phyloP scores from a whole-genome alignment of 2,329 filamentous ascomycete species.

The Pseudogymnoascus sp. region DNA sequence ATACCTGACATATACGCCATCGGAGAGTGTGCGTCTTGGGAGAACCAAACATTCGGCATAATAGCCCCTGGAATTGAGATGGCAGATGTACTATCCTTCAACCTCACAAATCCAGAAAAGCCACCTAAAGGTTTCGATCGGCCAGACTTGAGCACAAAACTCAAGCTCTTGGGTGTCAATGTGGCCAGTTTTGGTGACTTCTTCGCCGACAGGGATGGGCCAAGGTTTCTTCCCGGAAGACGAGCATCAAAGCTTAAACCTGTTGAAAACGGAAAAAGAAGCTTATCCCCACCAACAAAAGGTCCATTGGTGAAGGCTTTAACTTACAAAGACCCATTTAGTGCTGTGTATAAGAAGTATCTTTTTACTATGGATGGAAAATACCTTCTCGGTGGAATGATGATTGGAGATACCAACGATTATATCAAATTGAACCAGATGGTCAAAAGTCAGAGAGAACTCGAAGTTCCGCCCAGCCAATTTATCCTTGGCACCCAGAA shows the following conservation, averaged over 20 bases:
- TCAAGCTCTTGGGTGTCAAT: constrained; percentile 83
- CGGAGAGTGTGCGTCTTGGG: constrained; percentile 86
- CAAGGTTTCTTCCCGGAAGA: constrained; percentile 61
- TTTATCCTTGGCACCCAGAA: constrained; percentile 74
- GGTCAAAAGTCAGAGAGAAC: constrained; percentile 72
- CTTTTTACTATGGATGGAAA: constrained; percentile 85
- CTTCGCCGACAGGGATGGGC: constrained; percentile 81
- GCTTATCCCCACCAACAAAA: constrained; percentile 41
- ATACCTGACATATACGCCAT: constrained; percentile 71
- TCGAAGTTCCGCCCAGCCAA: constrained; percentile 71
- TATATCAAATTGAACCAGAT: constrained; percentile 84
- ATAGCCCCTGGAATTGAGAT: constrained; percentile 88
- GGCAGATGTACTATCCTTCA: constrained; percentile 86
- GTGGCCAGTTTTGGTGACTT: constrained; percentile 92
- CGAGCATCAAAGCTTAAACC: constrained; percentile 42
- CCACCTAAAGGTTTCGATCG: constrained; percentile 52
- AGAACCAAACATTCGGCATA: constrained; percentile 77
- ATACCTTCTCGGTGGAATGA: constrained; percentile 89
- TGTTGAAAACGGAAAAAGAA: constrained; percentile 40
- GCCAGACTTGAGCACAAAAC: constrained; percentile 82
- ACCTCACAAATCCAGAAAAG: constrained; percentile 71
- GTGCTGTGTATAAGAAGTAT: constrained; percentile 88
- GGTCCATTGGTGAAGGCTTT: constrained; percentile 61
- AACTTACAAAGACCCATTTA: constrained; percentile 83
- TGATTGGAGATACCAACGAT: constrained; percentile 88